Evolutionary conservation across 257 asterid genomes (phyloP).

Genomic region (Scutellaria baicalensis): DNA sequence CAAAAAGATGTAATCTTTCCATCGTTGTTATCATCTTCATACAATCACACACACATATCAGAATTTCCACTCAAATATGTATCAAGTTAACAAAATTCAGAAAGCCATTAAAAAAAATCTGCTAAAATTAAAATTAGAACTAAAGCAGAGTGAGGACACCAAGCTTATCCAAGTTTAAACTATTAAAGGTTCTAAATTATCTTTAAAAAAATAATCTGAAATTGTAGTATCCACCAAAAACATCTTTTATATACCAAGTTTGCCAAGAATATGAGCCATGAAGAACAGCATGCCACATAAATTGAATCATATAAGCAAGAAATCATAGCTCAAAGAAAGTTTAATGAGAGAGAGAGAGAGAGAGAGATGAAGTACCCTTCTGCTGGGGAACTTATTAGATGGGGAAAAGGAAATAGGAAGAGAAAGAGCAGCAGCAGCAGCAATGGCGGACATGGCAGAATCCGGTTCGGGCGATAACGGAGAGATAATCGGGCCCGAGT

Average conservation of each 20-base stretch:
- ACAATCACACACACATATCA: not conserved
- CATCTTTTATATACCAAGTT: not conserved
- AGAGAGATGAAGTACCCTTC: constrained; percentile 37
- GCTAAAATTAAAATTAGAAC: not conserved
- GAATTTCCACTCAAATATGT: not conserved
- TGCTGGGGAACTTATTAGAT: constrained; percentile 41
- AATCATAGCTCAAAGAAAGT: not conserved
- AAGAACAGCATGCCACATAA: not conserved
- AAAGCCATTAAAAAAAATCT: not conserved
- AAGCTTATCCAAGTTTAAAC: not conserved
- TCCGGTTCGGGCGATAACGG: constrained; percentile 23
- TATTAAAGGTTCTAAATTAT: no score
- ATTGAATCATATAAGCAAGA: not conserved
- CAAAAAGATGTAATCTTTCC: not conserved
- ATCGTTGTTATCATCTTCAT: not conserved
- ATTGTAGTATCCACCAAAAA: not conserved
- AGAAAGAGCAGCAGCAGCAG: constrained; percentile 74
- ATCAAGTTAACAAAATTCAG: not conserved
- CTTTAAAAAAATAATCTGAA: not conserved
- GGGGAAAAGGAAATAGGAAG: constrained; percentile 59
- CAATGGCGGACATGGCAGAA: constrained; percentile 71
- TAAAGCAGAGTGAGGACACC: not conserved
- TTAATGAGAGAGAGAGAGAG: not conserved
- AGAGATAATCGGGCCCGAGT: constrained; percentile 8
- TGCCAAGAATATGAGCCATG: not conserved